These are phyloP conservation scores for Mitragyna speciosa DNA, from an alignment of 257 asterid genomes.

Conservation along the genomic window DNA sequence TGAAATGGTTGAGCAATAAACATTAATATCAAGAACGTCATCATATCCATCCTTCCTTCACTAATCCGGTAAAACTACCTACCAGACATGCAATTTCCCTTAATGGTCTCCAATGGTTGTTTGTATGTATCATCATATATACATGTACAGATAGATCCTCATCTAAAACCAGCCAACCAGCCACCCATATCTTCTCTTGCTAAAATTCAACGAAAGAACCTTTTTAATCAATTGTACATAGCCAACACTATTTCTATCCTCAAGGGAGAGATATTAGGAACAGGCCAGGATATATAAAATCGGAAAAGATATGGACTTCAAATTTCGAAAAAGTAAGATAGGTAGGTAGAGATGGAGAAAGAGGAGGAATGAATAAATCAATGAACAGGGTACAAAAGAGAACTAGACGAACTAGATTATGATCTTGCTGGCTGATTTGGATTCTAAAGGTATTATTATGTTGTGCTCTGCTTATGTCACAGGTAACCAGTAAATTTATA, in stretches of 20 bases:
- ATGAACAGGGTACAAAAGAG: constrained; percentile 40
- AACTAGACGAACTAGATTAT: constrained; percentile 46
- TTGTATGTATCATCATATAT: constrained; percentile 46
- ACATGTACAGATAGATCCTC: constrained; percentile 44
- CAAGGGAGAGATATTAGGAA: constrained; percentile 22
- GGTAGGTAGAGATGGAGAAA: constrained; percentile 20
- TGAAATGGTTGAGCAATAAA: constrained; percentile 50
- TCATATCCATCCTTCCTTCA: constrained; percentile 51
- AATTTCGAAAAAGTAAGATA: constrained; percentile 19
- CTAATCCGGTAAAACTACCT: constrained; percentile 38
- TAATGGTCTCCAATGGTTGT: constrained; percentile 46
- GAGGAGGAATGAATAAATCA: constrained; percentile 67
- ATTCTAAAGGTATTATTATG: constrained; percentile 53
- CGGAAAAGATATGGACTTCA: constrained; percentile 24
- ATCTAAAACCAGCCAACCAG: constrained; percentile 36
- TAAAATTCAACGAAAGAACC: constrained; percentile 30
- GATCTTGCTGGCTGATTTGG: constrained; percentile 42
- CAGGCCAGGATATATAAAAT: constrained; percentile 22
- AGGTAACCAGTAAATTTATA: constrained; percentile 30
- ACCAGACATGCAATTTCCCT: constrained; percentile 42
- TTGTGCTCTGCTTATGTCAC: constrained; percentile 43
- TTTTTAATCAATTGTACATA: constrained; percentile 34
- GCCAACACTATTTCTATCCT: constrained; percentile 40
- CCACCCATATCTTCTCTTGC: constrained; percentile 26
- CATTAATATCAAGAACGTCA: constrained; percentile 40